phyloP scores from a whole-genome alignment of 495 filamentous ascomycete species.

The Aspergillus leporis region DNA sequence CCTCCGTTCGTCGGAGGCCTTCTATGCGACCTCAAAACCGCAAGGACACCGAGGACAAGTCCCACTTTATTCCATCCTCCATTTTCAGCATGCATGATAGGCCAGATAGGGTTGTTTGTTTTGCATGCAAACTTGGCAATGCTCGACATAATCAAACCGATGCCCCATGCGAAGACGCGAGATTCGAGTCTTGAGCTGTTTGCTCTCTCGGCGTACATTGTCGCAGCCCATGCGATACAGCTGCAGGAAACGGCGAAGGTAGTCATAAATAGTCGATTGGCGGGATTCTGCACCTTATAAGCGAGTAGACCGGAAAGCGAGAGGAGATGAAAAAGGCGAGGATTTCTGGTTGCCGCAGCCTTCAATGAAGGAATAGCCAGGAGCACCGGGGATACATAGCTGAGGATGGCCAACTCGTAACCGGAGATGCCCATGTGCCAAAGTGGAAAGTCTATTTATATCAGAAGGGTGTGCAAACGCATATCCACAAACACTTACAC shows the following conservation, averaged over 20 bases:
- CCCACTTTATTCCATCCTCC: constrained; percentile 92
- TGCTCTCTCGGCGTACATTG: constrained; percentile 73
- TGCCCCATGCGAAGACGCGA: constrained; percentile 73
- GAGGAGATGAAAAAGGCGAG: constrained; percentile 68
- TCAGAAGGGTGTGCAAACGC: constrained; percentile 16
- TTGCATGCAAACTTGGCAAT: constrained; percentile 90
- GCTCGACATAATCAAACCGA: constrained; percentile 81
- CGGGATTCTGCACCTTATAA: constrained; percentile 73
- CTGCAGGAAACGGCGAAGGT: constrained; percentile 75
- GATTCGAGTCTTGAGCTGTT: constrained; percentile 75
- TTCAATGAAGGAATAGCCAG: constrained; percentile 71
- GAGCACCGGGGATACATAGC: constrained; percentile 79
- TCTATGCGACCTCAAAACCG: constrained; percentile 70
- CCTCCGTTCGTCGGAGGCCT: constrained; percentile 52
- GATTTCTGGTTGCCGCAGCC: constrained; percentile 63
- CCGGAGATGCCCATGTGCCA: constrained; percentile 99
- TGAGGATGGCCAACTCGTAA: constrained; percentile 86
- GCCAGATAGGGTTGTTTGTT: constrained; percentile 99
- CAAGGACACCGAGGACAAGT: constrained; percentile 70
- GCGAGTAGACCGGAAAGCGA: constrained; percentile 79
- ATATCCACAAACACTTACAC: constrained; percentile 64
- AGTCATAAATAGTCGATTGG: constrained; percentile 75
- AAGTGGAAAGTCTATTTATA: constrained; percentile 79
- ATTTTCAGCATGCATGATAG: constrained; percentile 82
- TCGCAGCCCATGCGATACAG: constrained; percentile 80